These are phyloP conservation scores for Fusarium guadeloupense DNA, from an alignment of 2,329 filamentous ascomycete species.

Conservation along the genomic window DNA sequence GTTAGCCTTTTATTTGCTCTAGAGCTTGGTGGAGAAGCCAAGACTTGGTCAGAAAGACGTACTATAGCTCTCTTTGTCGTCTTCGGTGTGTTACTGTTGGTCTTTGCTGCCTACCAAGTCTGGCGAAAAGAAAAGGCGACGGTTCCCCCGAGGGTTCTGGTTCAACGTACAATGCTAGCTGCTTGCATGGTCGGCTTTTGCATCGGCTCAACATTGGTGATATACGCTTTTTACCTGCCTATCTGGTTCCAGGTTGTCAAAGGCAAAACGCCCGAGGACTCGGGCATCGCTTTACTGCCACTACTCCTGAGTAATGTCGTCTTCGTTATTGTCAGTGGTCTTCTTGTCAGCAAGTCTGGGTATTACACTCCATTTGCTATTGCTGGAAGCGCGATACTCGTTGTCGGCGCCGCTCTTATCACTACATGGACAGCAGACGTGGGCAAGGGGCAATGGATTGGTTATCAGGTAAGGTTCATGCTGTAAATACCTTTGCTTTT, in stretches of 20 bases:
- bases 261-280: background rate
- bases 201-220: background rate
- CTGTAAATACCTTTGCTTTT: rapidly evolving
- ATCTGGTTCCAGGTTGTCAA: slow-evolving; percentile 26
- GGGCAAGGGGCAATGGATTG: background rate
- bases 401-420: slow-evolving; percentile 4
- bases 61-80: slow-evolving; percentile 11
- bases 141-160: background rate
- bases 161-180: slow-evolving; percentile 1
- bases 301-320: slow-evolving; percentile 7
- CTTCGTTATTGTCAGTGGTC: slow-evolving; percentile 10
- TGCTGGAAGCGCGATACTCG: background rate
- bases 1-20: slow-evolving; percentile 16
- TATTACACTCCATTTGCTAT: slow-evolving; percentile 18
- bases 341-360: slow-evolving; percentile 5
- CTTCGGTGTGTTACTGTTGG: background rate
- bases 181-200: background rate
- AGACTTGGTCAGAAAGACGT: background rate
- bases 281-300: slow-evolving; percentile 7
- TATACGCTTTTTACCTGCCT: slow-evolving; percentile 17
- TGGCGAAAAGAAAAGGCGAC: slow-evolving; percentile 18
- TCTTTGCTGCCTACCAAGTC: slow-evolving; percentile 5
- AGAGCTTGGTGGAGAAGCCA: slow-evolving; percentile 11
- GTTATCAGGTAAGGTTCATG: slow-evolving; percentile 10
- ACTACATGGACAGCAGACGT: slow-evolving; percentile 12